Evolutionary conservation across 371 early-diverging fungal species (phyloP), one percentile per base, ranked within the genome.

Genomic region (Dinochytrium kinnereticum): DNA sequence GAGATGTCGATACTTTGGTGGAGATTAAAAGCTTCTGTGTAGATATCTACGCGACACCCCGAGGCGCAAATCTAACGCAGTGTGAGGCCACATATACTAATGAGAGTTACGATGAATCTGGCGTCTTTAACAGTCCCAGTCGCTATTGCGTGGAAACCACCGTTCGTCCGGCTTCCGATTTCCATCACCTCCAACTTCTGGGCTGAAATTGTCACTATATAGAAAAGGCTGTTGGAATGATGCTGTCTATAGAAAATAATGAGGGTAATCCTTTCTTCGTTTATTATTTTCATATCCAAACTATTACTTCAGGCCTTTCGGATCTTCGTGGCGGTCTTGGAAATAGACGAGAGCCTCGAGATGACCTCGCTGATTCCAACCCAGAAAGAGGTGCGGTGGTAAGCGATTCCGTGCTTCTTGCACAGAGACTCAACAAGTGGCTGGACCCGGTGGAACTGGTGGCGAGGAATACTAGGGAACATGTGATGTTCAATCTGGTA

Each of bases 401-500:
- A 93, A 2, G 81, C 71, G 44, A 95, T 81, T 53, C 80, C 76
- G 74, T 94, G 89, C 83, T 93, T 91, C 70, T 89, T 85, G 85
- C 93, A 92, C 15, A 95, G 78, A 0, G 81, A 66, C 73, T 87
- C 85, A 17, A 94, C 91, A 65, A 87, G 85, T 3, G 90, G 90
- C 71, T 88, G 86, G 33, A 91, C 85, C 76, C 86, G 84, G 64
- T 81, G 79, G 67, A 93, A 88, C 80, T 84, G 87, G 78, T 94
- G 93, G 26, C 94, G 88, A 19, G 94, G 95, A 81, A 95, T 85
- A 64, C 83, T 88, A 21, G 95, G 94, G 88, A 95, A 93, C 78
- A 94, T 82, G 82, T 85, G 86, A 80, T 85, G 86, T 74, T 85
- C 84, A 59, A 85, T 82, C 78, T 94, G 94, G 83, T 88, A 93